Evolutionary conservation across 441 rosid genomes (phyloP), one percentile per base, ranked within the genome.

Genomic region (Omphalea diandra): DNA sequence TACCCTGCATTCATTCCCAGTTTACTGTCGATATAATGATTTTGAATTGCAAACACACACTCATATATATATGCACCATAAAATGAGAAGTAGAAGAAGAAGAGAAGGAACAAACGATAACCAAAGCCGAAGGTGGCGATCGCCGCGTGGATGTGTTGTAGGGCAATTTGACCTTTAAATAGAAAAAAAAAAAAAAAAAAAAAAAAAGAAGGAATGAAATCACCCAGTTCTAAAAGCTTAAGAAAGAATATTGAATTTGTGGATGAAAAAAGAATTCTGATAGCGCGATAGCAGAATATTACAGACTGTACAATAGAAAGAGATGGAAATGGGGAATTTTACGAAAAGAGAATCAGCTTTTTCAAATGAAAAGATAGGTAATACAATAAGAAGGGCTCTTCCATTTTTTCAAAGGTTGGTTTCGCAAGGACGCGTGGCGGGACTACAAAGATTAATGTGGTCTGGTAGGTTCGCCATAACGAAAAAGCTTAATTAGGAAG

Each of bases 141-240:
- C 64, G 85, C 82, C 71, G 77, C 70, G 69, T 68, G 72, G 60
- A 38, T 56, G 61, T 35, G 43, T 62, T 43, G 55, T 59, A 3
- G 47, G 18, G 60, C 11, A 3, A 46, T 44, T 17, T 24, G 33
- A 57, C 31, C 41, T 63, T 75, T 76, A 83, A 65, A 80, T 75
- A 79, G 73, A 65, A 15, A 29, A 24, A 53, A n/a, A 49, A 49
- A n/a, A n/a, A n/a, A n/a, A n/a, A n/a, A n/a, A n/a, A n/a, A n/a
- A n/a, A n/a, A n/a, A n/a, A n/a, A n/a, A n/a, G n/a, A n/a, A n/a
- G n/a, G n/a, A n/a, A n/a, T 57, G 73, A 82, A 76, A 76, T 79
- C 76, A 17, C 50, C 65, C 53, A 50, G 29, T 24, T 49, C 67
- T 36, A 44, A 43, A 57, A 32, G 44, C 14, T 35, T 9, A 22